Base-by-base conservation (phyloP, 495 filamentous ascomycete species). In the Penicillium subrubescens region DNA sequence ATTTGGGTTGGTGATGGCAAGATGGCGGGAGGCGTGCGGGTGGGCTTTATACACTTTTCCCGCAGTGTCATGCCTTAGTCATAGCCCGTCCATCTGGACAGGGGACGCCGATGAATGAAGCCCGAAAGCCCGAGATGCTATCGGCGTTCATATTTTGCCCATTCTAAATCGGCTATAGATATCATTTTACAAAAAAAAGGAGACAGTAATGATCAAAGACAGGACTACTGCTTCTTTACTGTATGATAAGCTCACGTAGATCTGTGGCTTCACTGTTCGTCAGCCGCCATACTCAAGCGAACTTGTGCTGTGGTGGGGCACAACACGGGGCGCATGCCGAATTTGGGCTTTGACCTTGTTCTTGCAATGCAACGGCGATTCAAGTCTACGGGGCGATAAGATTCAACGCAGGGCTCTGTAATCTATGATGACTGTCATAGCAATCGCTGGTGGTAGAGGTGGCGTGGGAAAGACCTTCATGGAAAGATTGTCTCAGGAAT, bases 371-470 rank as follows among this genome's bases (percentile, higher is more conserved):
- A 50, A 56, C 34, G 35, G 57, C 11, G 33, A 43, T 19, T 43
- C 5, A 12, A 61, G n/a, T 39, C 10, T 25, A 19, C 15, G 14
- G n/a, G 33, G 15, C 8, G 34, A 35, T 1, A 21, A 56, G 3
- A 19, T 41, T n/a, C n/a, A 25, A 14, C 27, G 21, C 33, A 15
- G 27, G 48, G 44, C 10, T 21, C 2, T 6, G 11, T 39, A 7
- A 48, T 21, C 15, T 27, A 33, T 3, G 25, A 62, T 85, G 84
- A 60, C 73, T 3, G 67, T 78, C 11, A 71, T 87, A 57, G 84
- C 83, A 15, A 77, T 87, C 31, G 83, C 85, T 37, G 85, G 85
- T 25, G 84, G 85, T 8, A 83, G 81, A 31, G 83, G 83, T 10
- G 77, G 74, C 27, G 69, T 87, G 19, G 85, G 85, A 8, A 78